Percentiles rank a stretch among this genome's conserved stretches.
Conservation (phyloP, 2,329 filamentous ascomycete genomes). For the Aspergillus sp. region DNA sequence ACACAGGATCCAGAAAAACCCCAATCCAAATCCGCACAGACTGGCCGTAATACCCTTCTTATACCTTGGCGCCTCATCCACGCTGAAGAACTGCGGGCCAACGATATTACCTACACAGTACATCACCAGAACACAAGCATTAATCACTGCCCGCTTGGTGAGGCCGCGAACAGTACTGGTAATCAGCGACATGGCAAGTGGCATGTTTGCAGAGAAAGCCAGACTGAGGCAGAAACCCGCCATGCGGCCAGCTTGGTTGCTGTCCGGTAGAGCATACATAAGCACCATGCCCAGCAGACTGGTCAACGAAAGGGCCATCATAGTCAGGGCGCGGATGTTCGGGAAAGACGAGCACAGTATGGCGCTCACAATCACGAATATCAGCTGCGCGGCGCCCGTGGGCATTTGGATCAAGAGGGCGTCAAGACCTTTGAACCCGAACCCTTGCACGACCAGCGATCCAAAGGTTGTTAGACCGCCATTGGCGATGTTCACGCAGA, state of each 20-base stretch:
- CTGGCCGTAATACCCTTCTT: background rate
- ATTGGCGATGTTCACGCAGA: constrained; percentile 1
- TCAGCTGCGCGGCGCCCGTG: background rate
- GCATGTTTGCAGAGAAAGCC: background rate
- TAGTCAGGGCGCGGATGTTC: too few species aligned
- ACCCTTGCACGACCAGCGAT: constrained; percentile 1
- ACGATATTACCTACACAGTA: background rate
- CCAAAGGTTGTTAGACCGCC: background rate
- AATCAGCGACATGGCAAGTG: background rate
- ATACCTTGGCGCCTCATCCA: background rate
- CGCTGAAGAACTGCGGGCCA: background rate
- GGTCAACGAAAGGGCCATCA: too few species aligned
- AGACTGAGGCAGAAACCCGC: background rate
- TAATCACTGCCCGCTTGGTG: background rate
- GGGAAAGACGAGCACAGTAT: background rate
- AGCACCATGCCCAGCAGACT: background rate
- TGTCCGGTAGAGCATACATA: background rate
- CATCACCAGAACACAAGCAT: background rate
- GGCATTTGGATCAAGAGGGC: constrained; percentile 1
- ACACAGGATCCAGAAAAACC: too few species aligned
- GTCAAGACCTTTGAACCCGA: background rate
- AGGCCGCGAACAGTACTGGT: background rate
- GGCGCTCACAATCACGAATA: background rate
- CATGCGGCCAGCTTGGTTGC: background rate
- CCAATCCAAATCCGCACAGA: background rate